Evolutionary conservation across 768 basidiomycete genomes (phyloP), one percentile per base, ranked within the genome.

Genomic region (Tricholoma sp.): DNA sequence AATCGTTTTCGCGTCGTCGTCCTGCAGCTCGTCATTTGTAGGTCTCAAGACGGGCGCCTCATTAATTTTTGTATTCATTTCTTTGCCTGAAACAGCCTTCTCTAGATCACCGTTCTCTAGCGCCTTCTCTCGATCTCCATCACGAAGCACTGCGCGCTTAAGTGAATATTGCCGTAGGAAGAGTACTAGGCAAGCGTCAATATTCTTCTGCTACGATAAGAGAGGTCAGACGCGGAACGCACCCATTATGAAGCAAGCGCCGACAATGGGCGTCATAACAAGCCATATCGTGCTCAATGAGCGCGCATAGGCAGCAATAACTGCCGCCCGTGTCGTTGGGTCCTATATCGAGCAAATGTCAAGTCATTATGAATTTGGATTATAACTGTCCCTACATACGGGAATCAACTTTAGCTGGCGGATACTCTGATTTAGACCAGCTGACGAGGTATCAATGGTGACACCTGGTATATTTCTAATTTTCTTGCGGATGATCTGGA

Each of bases 221-320:
- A 37, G n/a, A 59, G 60, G 54, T 49, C 24, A 24, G 12, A 61
- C n/a, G 24, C 24, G 24, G 24, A 7, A 63, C 77, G 63, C 56
- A 80, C 80, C 70, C 71, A 80, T 72, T 29, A 87, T 59, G 61
- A 88, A 76, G 28, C 78, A 74, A 41, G 74, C 72, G 11, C 80
- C 83, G 6, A 80, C 52, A 28, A 89, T 70, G 0, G 83, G 85
- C 9, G 84, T 84, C 67, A 75, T 76, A 8, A 84, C 82, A 18
- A 87, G 59, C 86, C 88, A 90, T 20, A 90, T 83, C 47, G 65
- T 72, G 59, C 77, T 77, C 37, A 90, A 83, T 3, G 86, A 82
- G 31, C 75, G 73, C 12, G 86, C 76, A 69, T 82, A 89, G 0
- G 86, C 86, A 55, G 87, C 75, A 32, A 84, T 76, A 8, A 87